Conservation (phyloP, 148 eudicot species). For the Mesembryanthemum crystallinum region DNA sequence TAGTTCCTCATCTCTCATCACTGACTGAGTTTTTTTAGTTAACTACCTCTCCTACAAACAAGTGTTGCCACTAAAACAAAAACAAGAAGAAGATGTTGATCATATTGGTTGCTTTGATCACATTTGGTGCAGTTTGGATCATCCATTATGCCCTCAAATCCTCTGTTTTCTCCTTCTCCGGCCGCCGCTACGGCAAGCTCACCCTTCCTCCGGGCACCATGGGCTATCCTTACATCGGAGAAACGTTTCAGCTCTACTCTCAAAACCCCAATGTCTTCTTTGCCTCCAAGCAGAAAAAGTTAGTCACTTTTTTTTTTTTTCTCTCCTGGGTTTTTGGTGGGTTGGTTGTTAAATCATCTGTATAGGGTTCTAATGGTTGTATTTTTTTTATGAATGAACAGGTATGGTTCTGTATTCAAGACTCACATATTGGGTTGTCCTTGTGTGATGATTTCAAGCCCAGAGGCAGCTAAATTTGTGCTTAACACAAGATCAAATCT, state of each 20-base stretch:
- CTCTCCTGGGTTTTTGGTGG: not conserved
- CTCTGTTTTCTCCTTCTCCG: conserved; percentile 11
- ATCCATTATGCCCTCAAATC: conserved; percentile 21
- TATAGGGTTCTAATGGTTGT: not conserved
- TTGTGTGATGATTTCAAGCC: conserved; percentile 89
- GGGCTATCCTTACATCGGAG: conserved; percentile 92
- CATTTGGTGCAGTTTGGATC: conserved; percentile 18
- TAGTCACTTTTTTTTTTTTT: conserved; percentile 30
- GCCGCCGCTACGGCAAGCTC: conserved; percentile 31
- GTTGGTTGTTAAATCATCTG: not conserved
- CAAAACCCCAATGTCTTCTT: conserved; percentile 88
- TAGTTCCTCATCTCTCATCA: too few relatives aligned
- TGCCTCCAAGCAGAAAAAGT: conserved; percentile 77
- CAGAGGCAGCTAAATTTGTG: conserved; percentile 76
- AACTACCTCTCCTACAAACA: not conserved
- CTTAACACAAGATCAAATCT: conserved; percentile 62
- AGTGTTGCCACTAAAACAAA: not conserved
- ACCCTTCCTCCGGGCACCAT: conserved; percentile 85
- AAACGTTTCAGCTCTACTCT: conserved; percentile 87
- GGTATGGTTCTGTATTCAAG: conserved; percentile 88
- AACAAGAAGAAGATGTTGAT: conserved; percentile 37
- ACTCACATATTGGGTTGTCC: conserved; percentile 81
- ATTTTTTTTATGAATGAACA: conserved; percentile 22
- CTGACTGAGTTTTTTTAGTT: not conserved
- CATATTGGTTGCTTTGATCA: conserved; percentile 24